Percentiles rank a stretch among this genome's conserved stretches.
Evolutionary conservation across 177 flowering plant genomes (phyloP).

Genomic region (Telopea speciosissima): DNA sequence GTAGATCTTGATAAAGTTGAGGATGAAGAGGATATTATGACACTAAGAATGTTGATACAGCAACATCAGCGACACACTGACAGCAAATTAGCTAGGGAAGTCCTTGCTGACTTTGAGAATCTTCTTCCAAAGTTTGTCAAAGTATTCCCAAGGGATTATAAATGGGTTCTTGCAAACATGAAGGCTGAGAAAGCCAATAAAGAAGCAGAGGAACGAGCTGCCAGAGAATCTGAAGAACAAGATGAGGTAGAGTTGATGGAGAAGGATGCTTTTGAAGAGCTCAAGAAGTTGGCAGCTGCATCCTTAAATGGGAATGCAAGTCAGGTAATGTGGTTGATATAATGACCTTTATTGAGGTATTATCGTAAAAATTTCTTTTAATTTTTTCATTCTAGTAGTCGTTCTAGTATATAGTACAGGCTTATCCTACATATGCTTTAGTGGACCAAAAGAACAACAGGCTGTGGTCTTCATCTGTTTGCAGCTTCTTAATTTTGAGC

Average conservation of each 20-base stretch:
- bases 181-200: constrained; percentile 39
- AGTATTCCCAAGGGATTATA: constrained; percentile 94
- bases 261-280: constrained; percentile 96
- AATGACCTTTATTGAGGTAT: not conserved
- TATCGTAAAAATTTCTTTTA: too few species aligned
- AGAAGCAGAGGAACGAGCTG: constrained; percentile 30
- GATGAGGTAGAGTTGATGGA: constrained; percentile 59
- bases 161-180: constrained; percentile 65
- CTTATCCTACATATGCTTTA: not conserved
- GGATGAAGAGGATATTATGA: constrained; percentile 80
- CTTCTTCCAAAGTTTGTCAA: constrained; percentile 85
- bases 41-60: constrained; percentile 88
- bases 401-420: not conserved
- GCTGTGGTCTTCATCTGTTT: not conserved
- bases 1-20: constrained; percentile 98
- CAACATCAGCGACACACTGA: constrained; percentile 94
- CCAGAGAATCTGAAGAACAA: constrained; percentile 31
- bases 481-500: too few species aligned
- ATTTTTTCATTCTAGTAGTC: not conserved
- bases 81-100: constrained; percentile 79
- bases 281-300: constrained; percentile 79
- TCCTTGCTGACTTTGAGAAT: constrained; percentile 66
- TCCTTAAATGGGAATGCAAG: constrained; percentile 33
- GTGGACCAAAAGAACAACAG: not conserved
- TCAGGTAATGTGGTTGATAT: constrained; percentile 35